phyloP scores from a whole-genome alignment of 179 eudicot species.

The Beta macrorhiza region DNA sequence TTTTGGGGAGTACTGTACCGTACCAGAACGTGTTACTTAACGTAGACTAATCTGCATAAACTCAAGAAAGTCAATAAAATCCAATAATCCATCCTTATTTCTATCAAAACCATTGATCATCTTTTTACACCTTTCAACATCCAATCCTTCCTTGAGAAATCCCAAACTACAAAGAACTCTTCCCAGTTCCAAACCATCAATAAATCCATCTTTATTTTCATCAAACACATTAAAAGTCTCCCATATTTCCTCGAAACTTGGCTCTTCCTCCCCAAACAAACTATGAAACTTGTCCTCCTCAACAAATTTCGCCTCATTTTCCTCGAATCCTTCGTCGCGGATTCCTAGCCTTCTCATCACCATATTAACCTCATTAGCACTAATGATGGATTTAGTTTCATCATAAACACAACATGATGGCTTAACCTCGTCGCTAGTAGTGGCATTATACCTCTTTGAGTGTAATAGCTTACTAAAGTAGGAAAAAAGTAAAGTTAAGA shows the following conservation, averaged over 20 bases:
- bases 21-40: neutral
- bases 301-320: neutral
- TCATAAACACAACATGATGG: neutral
- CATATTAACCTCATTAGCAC: conserved; percentile 19
- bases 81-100: conserved; percentile 42
- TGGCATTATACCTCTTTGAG: neutral
- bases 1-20: too few relatives aligned
- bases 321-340: neutral
- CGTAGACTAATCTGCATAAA: conserved; percentile 38
- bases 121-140: conserved; percentile 29
- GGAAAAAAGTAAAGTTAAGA: neutral
- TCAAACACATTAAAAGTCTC: conserved; percentile 58
- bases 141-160: conserved; percentile 27
- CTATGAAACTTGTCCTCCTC: conserved; percentile 14
- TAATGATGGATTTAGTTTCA: neutral
- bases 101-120: conserved; percentile 48
- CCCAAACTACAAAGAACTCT: conserved; percentile 45
- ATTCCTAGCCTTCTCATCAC: conserved; percentile 16
- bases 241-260: conserved; percentile 44
- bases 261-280: conserved; percentile 41
- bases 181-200: conserved; percentile 47
- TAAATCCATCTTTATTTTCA: conserved; percentile 51
- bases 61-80: conserved; percentile 43
- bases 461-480: neutral
- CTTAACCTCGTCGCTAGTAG: neutral